A percentile compares a stretch with the other conserved stretches of the same genome.
phyloP scores from a whole-genome alignment of 2,329 filamentous ascomycete species.

The Sporothrix phasma region DNA sequence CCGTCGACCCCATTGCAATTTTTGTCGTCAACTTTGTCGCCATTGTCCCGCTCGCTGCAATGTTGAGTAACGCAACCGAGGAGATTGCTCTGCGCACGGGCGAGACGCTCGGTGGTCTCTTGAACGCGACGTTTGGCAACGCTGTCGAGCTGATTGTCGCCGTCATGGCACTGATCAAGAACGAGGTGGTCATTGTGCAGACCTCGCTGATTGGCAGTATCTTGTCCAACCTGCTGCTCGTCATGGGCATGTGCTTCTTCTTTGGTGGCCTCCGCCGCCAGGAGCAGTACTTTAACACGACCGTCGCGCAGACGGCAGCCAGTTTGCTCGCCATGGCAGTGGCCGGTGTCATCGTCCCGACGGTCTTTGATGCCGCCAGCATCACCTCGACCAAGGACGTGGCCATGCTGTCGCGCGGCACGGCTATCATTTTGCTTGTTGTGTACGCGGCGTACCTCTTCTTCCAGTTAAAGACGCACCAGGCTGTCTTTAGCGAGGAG shows the following conservation, averaged over 20 bases:
- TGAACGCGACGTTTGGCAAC: constrained; percentile 87
- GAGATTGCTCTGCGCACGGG: constrained; percentile 75
- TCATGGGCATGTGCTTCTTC: constrained; percentile 90
- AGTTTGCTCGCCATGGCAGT: constrained; percentile 72
- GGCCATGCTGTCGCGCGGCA: constrained; percentile 58
- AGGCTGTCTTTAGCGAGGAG: constrained; percentile 66
- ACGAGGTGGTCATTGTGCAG: constrained; percentile 76
- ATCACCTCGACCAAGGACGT: constrained; percentile 39
- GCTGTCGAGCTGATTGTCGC: constrained; percentile 85
- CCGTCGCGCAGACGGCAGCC: constrained; percentile 81
- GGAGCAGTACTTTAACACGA: constrained; percentile 86
- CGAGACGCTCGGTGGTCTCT: constrained; percentile 75
- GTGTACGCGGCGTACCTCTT: constrained; percentile 77
- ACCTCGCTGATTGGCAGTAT: constrained; percentile 89
- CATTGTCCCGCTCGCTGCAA: constrained; percentile 75
- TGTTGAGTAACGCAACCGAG: constrained; percentile 78
- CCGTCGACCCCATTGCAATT: constrained; percentile 49
- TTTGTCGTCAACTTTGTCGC: constrained; percentile 92
- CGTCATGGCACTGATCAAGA: constrained; percentile 66
- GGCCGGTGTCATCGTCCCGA: constrained; percentile 77
- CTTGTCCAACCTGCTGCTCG: constrained; percentile 78
- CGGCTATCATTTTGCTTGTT: constrained; percentile 68
- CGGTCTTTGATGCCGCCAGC: constrained; percentile 59
- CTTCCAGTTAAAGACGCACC: constrained; percentile 86
- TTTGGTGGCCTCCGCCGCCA: constrained; percentile 67